phyloP scores from a whole-genome alignment of 257 asterid species.

The Pogostemon cablin region DNA sequence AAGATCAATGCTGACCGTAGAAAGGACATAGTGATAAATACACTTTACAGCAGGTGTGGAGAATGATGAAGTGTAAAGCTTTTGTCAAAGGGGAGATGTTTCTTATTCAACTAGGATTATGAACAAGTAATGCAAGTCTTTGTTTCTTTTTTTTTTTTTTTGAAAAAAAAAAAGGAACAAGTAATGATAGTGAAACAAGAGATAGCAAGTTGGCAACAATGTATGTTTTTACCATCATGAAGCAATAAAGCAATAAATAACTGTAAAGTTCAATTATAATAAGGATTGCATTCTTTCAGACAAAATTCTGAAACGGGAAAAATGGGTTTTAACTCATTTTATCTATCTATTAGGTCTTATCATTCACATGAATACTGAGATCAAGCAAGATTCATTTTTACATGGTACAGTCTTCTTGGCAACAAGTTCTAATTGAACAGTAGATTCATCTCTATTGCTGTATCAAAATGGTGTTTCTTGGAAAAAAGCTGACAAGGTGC shows the following conservation, averaged over 20 bases:
- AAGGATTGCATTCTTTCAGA: neutral
- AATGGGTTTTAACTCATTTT: neutral
- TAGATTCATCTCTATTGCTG: neutral
- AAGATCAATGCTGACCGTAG: conserved; percentile 5
- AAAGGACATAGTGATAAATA: neutral
- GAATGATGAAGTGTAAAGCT: neutral
- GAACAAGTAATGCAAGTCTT: too few relatives aligned
- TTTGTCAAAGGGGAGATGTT: neutral
- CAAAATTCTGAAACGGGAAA: conserved; percentile 13
- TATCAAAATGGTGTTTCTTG: neutral
- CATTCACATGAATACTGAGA: conserved; percentile 3
- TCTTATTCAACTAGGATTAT: neutral
- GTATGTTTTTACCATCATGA: neutral
- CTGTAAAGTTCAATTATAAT: conserved; percentile 5
- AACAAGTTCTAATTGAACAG: neutral
- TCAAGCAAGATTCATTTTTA: conserved; percentile 9
- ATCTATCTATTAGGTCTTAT: neutral
- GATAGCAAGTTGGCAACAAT: neutral
- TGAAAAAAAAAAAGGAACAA: too few relatives aligned
- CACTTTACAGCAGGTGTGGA: conserved; percentile 10
- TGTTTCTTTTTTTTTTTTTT: too few relatives aligned
- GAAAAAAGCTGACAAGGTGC: neutral
- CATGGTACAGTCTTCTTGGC: neutral
- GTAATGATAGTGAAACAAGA: neutral
- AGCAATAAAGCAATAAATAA: conserved; percentile 1